A percentile compares a stretch with the other conserved stretches of the same genome.
Evolutionary conservation across 495 filamentous ascomycete genomes (phyloP).

Genomic region (Xylaria venustula): DNA sequence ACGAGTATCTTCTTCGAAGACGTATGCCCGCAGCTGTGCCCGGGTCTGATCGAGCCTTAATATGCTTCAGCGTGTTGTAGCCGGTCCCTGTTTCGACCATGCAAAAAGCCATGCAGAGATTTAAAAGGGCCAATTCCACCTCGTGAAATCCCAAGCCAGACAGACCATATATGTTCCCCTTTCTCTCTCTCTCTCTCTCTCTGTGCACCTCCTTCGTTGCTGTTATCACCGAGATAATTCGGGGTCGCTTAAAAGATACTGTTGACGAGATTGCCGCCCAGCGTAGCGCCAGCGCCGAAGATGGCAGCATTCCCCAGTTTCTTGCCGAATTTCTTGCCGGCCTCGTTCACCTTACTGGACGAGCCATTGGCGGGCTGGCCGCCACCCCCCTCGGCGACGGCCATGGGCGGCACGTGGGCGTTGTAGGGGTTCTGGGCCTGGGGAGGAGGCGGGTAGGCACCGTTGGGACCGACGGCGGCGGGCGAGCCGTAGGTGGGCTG

Average conservation of each 20-base stretch:
- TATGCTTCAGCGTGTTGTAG: too few species aligned
- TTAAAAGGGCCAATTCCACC: too few species aligned
- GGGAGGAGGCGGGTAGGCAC: slow-evolving; percentile 32
- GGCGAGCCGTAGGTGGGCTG: slow-evolving; percentile 31
- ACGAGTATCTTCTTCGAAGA: too few species aligned
- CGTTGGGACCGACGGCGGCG: slow-evolving; percentile 16
- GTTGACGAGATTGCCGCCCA: slow-evolving; percentile 90
- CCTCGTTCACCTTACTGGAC: slow-evolving; percentile 54
- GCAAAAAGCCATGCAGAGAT: too few species aligned
- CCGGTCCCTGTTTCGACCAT: too few species aligned
- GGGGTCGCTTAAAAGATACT: slow-evolving; percentile 67
- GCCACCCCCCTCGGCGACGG: slow-evolving; percentile 33
- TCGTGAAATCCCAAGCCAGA: too few species aligned
- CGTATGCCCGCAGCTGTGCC: too few species aligned
- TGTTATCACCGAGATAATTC: too few species aligned
- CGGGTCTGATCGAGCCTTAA: too few species aligned
- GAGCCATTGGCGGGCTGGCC: slow-evolving; percentile 8
- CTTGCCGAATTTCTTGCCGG: slow-evolving; percentile 74
- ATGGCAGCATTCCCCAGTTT: slow-evolving; percentile 75
- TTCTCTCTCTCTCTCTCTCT: too few species aligned
- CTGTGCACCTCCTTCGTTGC: too few species aligned
- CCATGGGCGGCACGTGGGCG: slow-evolving; percentile 51
- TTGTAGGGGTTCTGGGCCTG: slow-evolving; percentile 47
- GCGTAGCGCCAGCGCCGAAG: slow-evolving; percentile 83
- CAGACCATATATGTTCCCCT: too few species aligned